phyloP scores from a whole-genome alignment of 164 flowering plant genomes.

The Stephania yunnanensis region DNA sequence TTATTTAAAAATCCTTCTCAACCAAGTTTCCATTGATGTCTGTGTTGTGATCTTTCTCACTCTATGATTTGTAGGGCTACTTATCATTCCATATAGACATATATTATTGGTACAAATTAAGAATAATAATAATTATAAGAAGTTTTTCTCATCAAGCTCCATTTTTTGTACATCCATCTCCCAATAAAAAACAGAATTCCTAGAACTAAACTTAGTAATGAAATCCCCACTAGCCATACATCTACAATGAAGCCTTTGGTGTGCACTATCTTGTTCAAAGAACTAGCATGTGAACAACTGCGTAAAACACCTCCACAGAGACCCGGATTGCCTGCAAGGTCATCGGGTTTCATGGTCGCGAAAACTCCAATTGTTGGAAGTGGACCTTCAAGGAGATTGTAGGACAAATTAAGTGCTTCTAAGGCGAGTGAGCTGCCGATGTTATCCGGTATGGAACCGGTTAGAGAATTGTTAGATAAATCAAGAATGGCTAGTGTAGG shows the following conservation, averaged over 20 bases:
- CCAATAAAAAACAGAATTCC: constrained; percentile 36
- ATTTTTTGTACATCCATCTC: constrained; percentile 36
- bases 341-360: constrained; percentile 65
- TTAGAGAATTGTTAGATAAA: constrained; percentile 72
- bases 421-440: constrained; percentile 81
- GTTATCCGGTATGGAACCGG: constrained; percentile 62
- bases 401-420: constrained; percentile 68
- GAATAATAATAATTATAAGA: constrained; percentile 71
- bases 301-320: constrained; percentile 81
- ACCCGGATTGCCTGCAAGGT: constrained; percentile 69
- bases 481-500: constrained; percentile 73
- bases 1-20: constrained; percentile 11
- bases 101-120: no score
- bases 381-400: constrained; percentile 71
- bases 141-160: constrained; percentile 56
- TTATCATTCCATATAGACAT: no score
- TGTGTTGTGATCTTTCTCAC: no score
- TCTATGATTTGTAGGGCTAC: no score
- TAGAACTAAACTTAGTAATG: constrained; percentile 31
- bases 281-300: constrained; percentile 38
- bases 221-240: constrained; percentile 66
- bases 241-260: constrained; percentile 46
- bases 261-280: constrained; percentile 26
- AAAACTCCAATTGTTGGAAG: constrained; percentile 72
- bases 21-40: constrained; percentile 46